A percentile compares a stretch with the other conserved stretches of the same genome.
These are phyloP conservation scores for Conticribra guillardii DNA, from an alignment of 108 stramenopile genomes.

Conservation along the genomic window DNA sequence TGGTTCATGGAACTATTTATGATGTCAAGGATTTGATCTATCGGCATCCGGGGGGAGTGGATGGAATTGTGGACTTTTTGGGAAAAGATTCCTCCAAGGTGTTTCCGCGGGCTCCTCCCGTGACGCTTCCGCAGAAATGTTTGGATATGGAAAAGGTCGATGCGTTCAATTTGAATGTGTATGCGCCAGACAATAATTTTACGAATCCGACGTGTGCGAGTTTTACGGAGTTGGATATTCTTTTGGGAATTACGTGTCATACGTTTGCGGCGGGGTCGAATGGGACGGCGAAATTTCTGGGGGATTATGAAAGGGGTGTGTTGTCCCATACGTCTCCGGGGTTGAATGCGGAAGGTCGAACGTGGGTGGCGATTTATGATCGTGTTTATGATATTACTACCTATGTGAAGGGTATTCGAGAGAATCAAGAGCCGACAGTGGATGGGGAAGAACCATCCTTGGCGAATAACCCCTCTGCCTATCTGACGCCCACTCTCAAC, in stretches of 20 bases:
- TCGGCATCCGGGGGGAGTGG: conserved; percentile 50
- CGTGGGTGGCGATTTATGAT: conserved; percentile 44
- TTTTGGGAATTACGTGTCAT: conserved; percentile 54
- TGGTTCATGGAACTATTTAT: conserved; percentile 46
- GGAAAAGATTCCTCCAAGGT: conserved; percentile 53
- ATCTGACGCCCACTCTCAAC: conserved; percentile 40
- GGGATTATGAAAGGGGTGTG: conserved; percentile 35
- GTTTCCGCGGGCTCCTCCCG: conserved; percentile 51
- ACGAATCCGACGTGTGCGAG: conserved; percentile 38
- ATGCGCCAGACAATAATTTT: conserved; percentile 29
- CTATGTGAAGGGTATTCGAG: conserved; percentile 47
- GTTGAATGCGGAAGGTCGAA: conserved; percentile 25
- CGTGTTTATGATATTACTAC: conserved; percentile 51
- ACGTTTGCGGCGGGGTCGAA: conserved; percentile 29
- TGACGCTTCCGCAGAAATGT: conserved; percentile 43
- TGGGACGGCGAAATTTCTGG: conserved; percentile 41
- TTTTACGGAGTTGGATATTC: conserved; percentile 42
- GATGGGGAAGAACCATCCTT: conserved; percentile 9
- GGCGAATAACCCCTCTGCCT: conserved; percentile 27
- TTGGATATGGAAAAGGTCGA: conserved; percentile 48
- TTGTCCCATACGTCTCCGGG: conserved; percentile 29
- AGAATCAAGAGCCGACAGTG: conserved; percentile 20
- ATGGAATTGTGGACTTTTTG: conserved; percentile 47
- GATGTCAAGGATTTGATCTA: conserved; percentile 49
- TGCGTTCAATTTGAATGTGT: conserved; percentile 17